Evolutionary conservation across 306 rosid species (phyloP), one percentile per base, ranked within the genome.

Genomic region (Pterocarpus santalinus): DNA sequence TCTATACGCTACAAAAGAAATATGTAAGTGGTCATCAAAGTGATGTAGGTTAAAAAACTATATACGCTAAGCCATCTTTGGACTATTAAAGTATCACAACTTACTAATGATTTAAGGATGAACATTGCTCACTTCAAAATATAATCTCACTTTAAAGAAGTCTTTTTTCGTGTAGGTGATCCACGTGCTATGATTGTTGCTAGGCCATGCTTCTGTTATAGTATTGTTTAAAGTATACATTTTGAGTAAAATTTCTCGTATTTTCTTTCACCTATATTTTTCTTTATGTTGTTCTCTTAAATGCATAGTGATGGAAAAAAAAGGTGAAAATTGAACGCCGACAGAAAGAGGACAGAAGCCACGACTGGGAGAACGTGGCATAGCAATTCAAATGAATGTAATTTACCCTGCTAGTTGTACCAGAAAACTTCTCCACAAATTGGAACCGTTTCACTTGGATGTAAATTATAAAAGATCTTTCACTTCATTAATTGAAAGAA

Each of bases 371-470:
- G 72, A 36, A 61, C 5, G 17, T 8, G 9, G n/a, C 7, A 56
- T 30, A 38, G 47, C 66, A 73, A 10, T 82, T 60, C n/a, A 71
- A 77, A 55, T 17, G 61, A 70, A 35, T 43, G 39, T 16, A 72
- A 39, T 52, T 71, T 43, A 60, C 39, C 77, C 8, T 62, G 28
- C 61, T 13, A 35, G 39, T 35, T 7, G 61, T 43, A 36, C 17
- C 17, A 38, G 33, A 72, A 14, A n/a, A 34, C 9, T 46, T 69
- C 10, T 70, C 77, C 16, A 8, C 16, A 41, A 73, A 32, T 15
- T 8, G 38, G 6, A 75, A 49, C 34, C 17, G 12, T 57, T 58
- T 33, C 9, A 33, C 66, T 17, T 52, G 74, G 15, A 77, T 55
- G 55, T 28, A 39, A 53, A 28, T 67, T 15, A 60, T 35, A 73